Evolutionary conservation across 306 rosid species (phyloP), one percentile per base, ranked within the genome.

Genomic region (Acacia melanoxylon): DNA sequence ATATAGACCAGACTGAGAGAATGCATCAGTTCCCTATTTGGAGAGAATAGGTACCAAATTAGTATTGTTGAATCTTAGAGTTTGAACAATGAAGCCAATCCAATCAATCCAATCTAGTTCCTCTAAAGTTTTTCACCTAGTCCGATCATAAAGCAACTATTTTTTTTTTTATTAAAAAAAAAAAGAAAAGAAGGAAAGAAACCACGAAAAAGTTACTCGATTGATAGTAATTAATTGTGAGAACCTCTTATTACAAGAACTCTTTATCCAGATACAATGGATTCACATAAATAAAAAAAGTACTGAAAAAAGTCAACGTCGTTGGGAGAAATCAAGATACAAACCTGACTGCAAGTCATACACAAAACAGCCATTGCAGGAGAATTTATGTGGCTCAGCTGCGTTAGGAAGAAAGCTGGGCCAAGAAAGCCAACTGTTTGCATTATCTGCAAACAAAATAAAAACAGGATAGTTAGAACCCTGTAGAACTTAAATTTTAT

Each of bases 341-440:
- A 77, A 72, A 96, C 99, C 99, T 93, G 99, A 70, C 99, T 96
- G 88, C 99, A 93, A 10, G 98, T 91, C 98, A 92, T 96, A 78
- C 99, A 96, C 81, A 93, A 61, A 85, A 96, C 98, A 72, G 99
- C 99, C 94, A 93, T 88, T 17, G 65, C 85, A 31, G 99, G 99
- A 89, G 98, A 93, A 82, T 93, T 74, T 16, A 93, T 59, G 70
- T 96, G 98, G 91, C 98, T 96, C 91, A 96, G 80, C 79, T 96
- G 99, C 78, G 99, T 93, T 59, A 96, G 86, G 91, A 96, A 96
- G 89, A 96, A 96, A 74, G 99, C 99, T 27, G 99, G 99, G 74
- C 99, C 99, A 62, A 95, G 97, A 90, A 96, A 96, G 68, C 99
- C 99, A 85, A 96, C 78, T 76, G 97, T 91, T 88, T 93, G 99